Base-by-base conservation (phyloP, 2,329 filamentous ascomycete genomes). In the Colletotrichum tanaceti region DNA sequence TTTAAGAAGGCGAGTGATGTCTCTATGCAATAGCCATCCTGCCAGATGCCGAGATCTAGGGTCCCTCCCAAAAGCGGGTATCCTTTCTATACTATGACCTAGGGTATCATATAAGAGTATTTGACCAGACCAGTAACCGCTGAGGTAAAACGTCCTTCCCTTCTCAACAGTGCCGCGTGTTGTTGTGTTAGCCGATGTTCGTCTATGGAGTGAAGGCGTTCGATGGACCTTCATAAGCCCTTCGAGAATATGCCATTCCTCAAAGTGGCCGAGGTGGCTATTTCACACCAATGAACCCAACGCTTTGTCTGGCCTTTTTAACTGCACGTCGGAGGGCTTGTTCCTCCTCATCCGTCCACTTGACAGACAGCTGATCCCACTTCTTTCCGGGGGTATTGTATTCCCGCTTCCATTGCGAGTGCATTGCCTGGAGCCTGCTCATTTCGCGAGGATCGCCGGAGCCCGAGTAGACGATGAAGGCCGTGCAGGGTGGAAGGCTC, bases 361-460 rank as follows among this genome's bases (percentile, higher is more conserved):
- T 85, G 65, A 91, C 87, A 73, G 83, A 87, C 43, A 91, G 79
- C 71, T 90, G 79, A 76, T 91, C 88, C 89, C 89, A 91, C 72
- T 90, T 90, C 71, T 82, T 86, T 14, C 87, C 86, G 0, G 85
- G 85, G 10, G 84, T 85, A 76, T 89, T 88, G 76, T 89, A 91
- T 77, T 92, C 89, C 72, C 83, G 84, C 75, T 85, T 87, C 81
- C 86, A 90, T 76, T 86, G 84, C 7, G 83, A 76, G 58, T 91
- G 86, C 82, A 89, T 80, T 24, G 83, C 83, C 79, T 90, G 87
- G 72, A 91, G 79, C 47, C 83, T 81, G 68, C 84, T 85, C 88
- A 91, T 90, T 73, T 88, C 85, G 41, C 89, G 85, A n/a, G 89
- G 89, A 73, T 91, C 88, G 46, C 90, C 90, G 6, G 87, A 90